A percentile compares a stretch with the other conserved stretches of the same genome.
Evolutionary conservation across 2,329 filamentous ascomycete genomes (phyloP).

Genomic region (Nannizziopsis barbatae): DNA sequence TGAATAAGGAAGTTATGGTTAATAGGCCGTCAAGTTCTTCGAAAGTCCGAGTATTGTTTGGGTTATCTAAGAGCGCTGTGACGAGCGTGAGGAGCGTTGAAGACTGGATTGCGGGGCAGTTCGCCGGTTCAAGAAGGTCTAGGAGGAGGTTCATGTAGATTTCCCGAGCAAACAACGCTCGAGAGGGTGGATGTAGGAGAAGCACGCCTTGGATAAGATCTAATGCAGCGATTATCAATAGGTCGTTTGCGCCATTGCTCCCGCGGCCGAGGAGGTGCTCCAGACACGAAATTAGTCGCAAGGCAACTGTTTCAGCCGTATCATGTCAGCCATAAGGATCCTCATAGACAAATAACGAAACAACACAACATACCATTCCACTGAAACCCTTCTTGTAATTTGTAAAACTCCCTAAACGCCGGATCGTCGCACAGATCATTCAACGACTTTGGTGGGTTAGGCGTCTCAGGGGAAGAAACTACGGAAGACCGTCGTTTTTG

Average conservation of each 20-base stretch:
- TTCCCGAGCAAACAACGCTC: conserved; percentile 74
- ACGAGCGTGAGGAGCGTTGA: conserved; percentile 83
- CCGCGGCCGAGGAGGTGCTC: conserved; percentile 76
- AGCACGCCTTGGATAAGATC: conserved; percentile 81
- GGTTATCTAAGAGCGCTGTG: conserved; percentile 73
- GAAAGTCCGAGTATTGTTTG: conserved; percentile 80
- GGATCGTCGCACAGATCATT: conserved; percentile 65
- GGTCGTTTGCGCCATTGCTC: conserved; percentile 69
- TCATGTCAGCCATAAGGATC: background rate
- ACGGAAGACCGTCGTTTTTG: conserved; percentile 33
- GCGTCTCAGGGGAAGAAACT: conserved; percentile 29
- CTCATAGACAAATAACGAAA: background rate
- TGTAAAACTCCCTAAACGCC: conserved; percentile 91
- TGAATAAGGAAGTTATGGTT: conserved; percentile 86
- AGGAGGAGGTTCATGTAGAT: conserved; percentile 94
- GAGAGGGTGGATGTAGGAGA: conserved; percentile 80
- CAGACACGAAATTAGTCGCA: conserved; percentile 72
- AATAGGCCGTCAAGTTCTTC: conserved; percentile 84
- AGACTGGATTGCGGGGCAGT: conserved; percentile 84
- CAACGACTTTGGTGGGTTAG: conserved; percentile 50
- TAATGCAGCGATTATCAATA: conserved; percentile 76
- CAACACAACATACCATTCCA: conserved; percentile 58
- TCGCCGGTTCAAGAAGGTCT: conserved; percentile 83
- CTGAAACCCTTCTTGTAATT: conserved; percentile 91
- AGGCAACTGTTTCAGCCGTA: conserved; percentile 49